Evolutionary conservation across 805 yeast genomes (phyloP), one percentile per base, ranked within the genome.

Genomic region (Metschnikowia arizonensis): DNA sequence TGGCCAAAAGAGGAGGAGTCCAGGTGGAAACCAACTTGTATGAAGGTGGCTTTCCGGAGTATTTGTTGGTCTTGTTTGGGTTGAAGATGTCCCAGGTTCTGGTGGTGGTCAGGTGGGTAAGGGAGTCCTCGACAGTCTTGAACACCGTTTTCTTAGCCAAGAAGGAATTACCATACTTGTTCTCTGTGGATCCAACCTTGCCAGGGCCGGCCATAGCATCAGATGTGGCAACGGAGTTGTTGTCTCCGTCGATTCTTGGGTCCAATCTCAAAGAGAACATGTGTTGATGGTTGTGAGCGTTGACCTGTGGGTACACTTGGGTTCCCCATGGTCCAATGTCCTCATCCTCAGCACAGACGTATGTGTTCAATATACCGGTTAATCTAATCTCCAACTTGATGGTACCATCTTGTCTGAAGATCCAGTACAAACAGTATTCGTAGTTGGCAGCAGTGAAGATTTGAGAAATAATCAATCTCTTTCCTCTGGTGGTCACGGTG

Each of bases 241-340:
- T 79, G 51, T 81, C 85, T 58, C 93, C 93, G 55, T 85, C 93
- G 50, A 85, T 69, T 73, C 88, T 78, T 54, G 95, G 91, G 61
- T 86, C 86, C 53, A 85, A 62, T 73, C 95, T 78, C 54, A 85
- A 72, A 15, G 88, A 77, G 65, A 85, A 85, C 69, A 85, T 67
- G 69, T 85, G 93, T 74, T 86, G 95, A 68, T 85, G 95, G 66
- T 85, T 85, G 69, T 85, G 91, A 33, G 95, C 95, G 59, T 83
- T 83, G 45, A 82, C 87, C 53, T 79, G 77, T 48, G 93, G 93
- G 64, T 84, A 85, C 43, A 85, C 91, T 56, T 74, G 73, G 26
- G 91, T 83, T 48, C 91, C 95, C 83, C 85, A 85, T 56, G 87
- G 88, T 18, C 83, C 84, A 52, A 77, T 61, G 35, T 74, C 79